Evolutionary conservation across 2,329 filamentous ascomycete species (phyloP), one percentile per base, ranked within the genome.

Genomic region (Catunica adiposa): DNA sequence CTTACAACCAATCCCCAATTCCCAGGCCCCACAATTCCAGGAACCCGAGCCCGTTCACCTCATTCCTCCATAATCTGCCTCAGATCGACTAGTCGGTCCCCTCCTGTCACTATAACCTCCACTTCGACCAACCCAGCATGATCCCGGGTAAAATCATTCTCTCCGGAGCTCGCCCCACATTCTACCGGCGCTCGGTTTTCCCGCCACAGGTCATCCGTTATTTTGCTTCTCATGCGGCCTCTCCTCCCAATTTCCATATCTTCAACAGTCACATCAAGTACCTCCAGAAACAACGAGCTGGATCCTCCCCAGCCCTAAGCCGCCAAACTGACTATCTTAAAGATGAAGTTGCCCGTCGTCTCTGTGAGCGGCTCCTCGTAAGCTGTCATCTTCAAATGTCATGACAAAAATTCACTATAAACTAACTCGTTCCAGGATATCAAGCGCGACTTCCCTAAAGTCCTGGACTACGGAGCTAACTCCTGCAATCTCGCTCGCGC

Each of bases 381-480:
- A 40, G 67, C 53, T 29, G 17, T 11, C 5, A 1, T 51, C n/a
- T 7, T 50, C 22, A 22, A 42, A 4, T 34, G 17, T 26, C 26
- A 8, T 40, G 9, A 11, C n/a, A 17, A 47, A 9, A 8, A 14
- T 20, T 14, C 26, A 1, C 17, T 20, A 47, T 14, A 23, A 37
- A 48, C 14, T 17, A n/a, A 2, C 23, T 25, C 1, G 9, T 52
- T n/a, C n/a, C 14, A 89, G 86, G 89, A 97, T 66, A 94, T 98
- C 72, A 95, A 94, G 63, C 85, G 92, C 31, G 75, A 81, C 56
- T 96, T 94, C 63, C 79, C 84, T 47, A 77, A 80, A 61, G 88
- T 89, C 23, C 84, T 98, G 59, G 92, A 98, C 68, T 81, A 96
- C 31, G 92, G 92, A 60, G 90, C 92, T 60, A 95, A 97, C 67